These are phyloP conservation scores for Rhizoclosmatium globosum DNA, from an alignment of 192 early-diverging fungal genomes.

Conservation along the genomic window DNA sequence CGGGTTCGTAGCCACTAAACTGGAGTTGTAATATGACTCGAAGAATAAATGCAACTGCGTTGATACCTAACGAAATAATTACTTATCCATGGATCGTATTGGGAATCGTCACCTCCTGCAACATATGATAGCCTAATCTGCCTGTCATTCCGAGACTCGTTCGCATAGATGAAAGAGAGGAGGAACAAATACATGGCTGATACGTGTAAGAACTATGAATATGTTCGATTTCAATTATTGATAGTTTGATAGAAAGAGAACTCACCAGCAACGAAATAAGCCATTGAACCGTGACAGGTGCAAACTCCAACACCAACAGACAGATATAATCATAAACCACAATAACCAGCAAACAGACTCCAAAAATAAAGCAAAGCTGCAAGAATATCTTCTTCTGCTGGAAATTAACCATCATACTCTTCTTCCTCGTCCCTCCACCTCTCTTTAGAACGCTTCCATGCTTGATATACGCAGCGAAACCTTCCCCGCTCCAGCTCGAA, in stretches of 20 bases:
- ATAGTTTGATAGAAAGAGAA: neutral
- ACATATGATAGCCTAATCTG: neutral
- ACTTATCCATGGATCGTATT: too few relatives aligned
- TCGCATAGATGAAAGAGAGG: constrained; percentile 36
- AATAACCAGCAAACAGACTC: constrained; percentile 23
- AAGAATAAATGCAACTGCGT: constrained; percentile 10
- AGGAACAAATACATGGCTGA: constrained; percentile 28
- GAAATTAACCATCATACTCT: neutral
- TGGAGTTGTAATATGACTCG: constrained; percentile 26
- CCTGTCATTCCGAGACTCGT: constrained; percentile 22
- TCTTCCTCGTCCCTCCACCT: neutral
- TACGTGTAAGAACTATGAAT: constrained; percentile 20
- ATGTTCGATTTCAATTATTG: neutral
- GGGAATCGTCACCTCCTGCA: constrained; percentile 10
- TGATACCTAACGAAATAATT: neutral
- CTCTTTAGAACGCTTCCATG: neutral
- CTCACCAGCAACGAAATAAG: constrained; percentile 32
- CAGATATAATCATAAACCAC: constrained; percentile 31
- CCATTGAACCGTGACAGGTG: constrained; percentile 25
- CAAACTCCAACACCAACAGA: constrained; percentile 7
- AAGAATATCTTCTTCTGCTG: constrained; percentile 35
- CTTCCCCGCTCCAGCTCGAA: neutral
- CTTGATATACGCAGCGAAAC: neutral
- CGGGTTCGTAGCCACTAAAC: constrained; percentile 12
- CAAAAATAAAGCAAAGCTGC: constrained; percentile 34